A percentile compares a stretch with the other conserved stretches of the same genome.
Conservation (phyloP, 345 rosid species). For the Aquilaria malaccensis region DNA sequence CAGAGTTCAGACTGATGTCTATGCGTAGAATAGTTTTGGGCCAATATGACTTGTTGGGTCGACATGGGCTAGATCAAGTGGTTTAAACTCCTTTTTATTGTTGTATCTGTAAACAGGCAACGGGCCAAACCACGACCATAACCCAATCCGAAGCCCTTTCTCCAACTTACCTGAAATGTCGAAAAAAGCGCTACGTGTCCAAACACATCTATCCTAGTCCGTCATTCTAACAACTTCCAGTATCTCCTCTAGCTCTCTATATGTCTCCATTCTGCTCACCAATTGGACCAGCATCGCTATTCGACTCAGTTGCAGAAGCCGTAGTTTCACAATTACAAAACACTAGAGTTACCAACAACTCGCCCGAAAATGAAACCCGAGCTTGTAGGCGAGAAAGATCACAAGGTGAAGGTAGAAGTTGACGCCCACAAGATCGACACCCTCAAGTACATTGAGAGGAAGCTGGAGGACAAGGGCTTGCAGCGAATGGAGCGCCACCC, state of each 20-base stretch:
- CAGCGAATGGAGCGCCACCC: conserved; percentile 78
- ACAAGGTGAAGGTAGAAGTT: conserved; percentile 37
- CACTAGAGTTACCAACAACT: conserved; percentile 35
- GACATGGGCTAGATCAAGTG: no score
- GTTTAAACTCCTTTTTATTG: no score
- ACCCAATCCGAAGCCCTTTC: no score
- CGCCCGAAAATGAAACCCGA: conserved; percentile 31
- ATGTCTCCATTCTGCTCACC: background rate
- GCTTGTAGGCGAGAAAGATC: conserved; percentile 41
- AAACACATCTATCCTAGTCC: background rate
- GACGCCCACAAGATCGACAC: conserved; percentile 46
- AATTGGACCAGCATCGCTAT: no score
- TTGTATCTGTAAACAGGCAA: no score
- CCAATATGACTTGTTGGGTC: no score
- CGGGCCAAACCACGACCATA: no score
- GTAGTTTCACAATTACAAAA: background rate
- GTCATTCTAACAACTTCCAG: conserved; percentile 15
- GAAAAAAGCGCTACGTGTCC: no score
- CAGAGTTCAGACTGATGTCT: no score
- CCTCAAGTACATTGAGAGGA: conserved; percentile 52
- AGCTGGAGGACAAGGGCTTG: conserved; percentile 62
- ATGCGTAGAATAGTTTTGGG: no score
- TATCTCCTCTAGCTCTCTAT: background rate
- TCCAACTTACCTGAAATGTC: no score
- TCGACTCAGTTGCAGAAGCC: background rate